Base-by-base conservation (phyloP, 257 asterid species). In the Euphrasia confusa region DNA sequence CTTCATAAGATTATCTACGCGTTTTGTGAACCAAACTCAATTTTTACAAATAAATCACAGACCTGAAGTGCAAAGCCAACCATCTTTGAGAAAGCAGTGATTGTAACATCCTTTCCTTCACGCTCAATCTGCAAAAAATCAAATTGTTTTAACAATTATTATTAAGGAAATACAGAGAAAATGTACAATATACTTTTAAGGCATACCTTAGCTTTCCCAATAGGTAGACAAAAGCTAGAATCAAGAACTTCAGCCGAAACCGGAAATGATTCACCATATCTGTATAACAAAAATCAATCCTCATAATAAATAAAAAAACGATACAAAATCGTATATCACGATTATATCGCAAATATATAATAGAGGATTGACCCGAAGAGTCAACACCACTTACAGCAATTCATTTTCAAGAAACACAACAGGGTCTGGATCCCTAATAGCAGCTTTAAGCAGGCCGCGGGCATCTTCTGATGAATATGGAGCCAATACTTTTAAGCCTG, bases 391-490 rank as follows among this genome's bases (percentile, higher is more conserved):
- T 69, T 66, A 90, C 97, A 85, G 72, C 79, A 87, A 66, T 78
- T 90, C 97, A 68, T 90, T 90, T 78, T 90, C 97, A 9, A 87
- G 95, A 75, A 90, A 83, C 24, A 90, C 82, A 61, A 87, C 93
- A 17, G 97, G 96, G 61, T 90, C 97, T 21, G 96, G 96, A 73
- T 90, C 97, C 80, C 96, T 87, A 32, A 90, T 90, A 49, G 97
- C 97, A 67, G 96, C 93, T 82, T 90, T 87, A 40, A 90, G 90
- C 55, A 90, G 82, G 30, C 97, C 97, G 54, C 96, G 95, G 35
- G 96, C 95, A 79, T 90, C 97, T 76, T 90, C 97, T 17, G 96
- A 71, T 53, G 95, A 84, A 71, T 85, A 90, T n/a, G 96, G 97
- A 42, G 87, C 79, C 64, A 90, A 60, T 24, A 90, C 96, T 76